phyloP scores from a whole-genome alignment of 2,329 filamentous ascomycete species.

The Podosphaera xanthii region DNA sequence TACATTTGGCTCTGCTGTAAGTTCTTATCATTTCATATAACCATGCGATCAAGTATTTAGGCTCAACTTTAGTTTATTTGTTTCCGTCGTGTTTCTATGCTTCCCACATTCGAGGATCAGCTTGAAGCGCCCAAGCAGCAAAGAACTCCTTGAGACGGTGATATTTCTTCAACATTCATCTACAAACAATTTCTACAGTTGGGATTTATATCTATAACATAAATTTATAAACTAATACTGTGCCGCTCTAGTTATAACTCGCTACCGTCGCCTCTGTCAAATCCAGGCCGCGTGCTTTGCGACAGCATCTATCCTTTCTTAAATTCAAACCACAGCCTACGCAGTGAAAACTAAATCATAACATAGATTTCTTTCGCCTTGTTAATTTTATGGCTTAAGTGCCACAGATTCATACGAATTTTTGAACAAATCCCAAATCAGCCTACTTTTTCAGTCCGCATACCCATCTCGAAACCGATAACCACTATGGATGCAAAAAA shows the following conservation, averaged over 20 bases:
- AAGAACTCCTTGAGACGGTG: neutral
- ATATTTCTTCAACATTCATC: neutral
- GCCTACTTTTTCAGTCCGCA: conserved; percentile 5
- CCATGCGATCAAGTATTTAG: conserved; percentile 16
- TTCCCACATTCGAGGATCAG: conserved; percentile 7
- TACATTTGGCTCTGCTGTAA: conserved; percentile 14
- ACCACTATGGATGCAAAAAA: conserved; percentile 9
- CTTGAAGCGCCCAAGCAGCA: conserved; percentile 9
- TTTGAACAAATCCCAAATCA: conserved; percentile 5
- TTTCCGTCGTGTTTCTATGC: conserved; percentile 5
- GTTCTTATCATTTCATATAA: conserved; percentile 10
- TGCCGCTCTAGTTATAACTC: conserved; percentile 7
- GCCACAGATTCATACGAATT: conserved; percentile 1
- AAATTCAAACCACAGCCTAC: neutral
- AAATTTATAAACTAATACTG: conserved; percentile 5
- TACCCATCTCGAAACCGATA: neutral
- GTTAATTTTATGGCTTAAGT: neutral
- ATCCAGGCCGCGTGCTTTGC: conserved; percentile 11
- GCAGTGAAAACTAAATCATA: neutral
- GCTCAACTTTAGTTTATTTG: conserved; percentile 3
- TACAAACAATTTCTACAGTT: neutral
- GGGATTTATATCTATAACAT: neutral
- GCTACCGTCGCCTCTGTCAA: conserved; percentile 7
- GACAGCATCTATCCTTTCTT: conserved; percentile 8
- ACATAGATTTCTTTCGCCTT: neutral